Percentiles rank a stretch among this genome's conserved stretches.
Evolutionary conservation across 306 rosid species (phyloP).

Genomic region (Rubus idaeus): DNA sequence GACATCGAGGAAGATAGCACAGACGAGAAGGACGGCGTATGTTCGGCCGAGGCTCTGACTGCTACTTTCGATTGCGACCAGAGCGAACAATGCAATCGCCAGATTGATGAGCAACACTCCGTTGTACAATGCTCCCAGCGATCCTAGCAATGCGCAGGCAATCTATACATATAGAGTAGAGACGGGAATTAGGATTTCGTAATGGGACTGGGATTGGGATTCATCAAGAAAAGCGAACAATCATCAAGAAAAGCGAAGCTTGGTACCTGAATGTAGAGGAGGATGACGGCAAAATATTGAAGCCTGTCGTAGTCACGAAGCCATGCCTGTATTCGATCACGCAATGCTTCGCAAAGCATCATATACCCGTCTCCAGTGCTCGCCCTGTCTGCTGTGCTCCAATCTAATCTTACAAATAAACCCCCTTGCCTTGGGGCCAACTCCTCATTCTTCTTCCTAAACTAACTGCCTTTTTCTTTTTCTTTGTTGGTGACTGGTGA

Average conservation of each 20-base stretch:
- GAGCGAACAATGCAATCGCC: constrained; percentile 77
- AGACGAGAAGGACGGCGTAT: constrained; percentile 85
- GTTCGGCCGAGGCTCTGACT: constrained; percentile 95
- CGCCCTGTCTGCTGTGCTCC: too few relatives aligned
- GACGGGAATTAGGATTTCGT: too few relatives aligned
- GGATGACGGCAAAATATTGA: constrained; percentile 71
- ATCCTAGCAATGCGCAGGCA: constrained; percentile 86
- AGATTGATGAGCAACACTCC: constrained; percentile 79
- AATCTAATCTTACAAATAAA: background rate
- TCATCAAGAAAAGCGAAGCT: background rate
- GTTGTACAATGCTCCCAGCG: constrained; percentile 86
- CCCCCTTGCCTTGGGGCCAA: constrained; percentile 14
- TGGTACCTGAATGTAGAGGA: constrained; percentile 80
- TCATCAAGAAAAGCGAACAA: too few relatives aligned
- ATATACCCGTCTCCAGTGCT: constrained; percentile 30
- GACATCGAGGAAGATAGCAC: constrained; percentile 67
- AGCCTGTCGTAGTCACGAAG: constrained; percentile 88
- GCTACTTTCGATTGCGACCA: constrained; percentile 95
- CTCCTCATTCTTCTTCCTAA: background rate
- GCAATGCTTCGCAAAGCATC: constrained; percentile 72
- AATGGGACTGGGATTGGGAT: too few relatives aligned
- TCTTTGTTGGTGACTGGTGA: background rate
- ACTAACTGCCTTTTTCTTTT: background rate
- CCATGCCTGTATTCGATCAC: constrained; percentile 79
- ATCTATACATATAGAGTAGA: constrained; percentile 37